A percentile compares a stretch with the other conserved stretches of the same genome.
Conservation (phyloP, 2,329 filamentous ascomycete species). For the Alternaria novae-zelandiae region DNA sequence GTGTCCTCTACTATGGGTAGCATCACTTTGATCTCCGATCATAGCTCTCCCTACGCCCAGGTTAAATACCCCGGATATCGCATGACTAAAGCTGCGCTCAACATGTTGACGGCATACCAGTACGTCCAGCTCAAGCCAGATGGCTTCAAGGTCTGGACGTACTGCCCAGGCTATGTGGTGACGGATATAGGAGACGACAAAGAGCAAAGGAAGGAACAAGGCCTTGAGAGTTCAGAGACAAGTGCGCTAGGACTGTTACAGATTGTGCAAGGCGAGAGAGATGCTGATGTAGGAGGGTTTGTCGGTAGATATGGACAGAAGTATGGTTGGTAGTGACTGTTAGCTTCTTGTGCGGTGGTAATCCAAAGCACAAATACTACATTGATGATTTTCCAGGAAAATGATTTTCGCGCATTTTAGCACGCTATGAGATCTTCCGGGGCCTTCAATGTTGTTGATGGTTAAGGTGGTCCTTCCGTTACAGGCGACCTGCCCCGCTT, state of each 20-base stretch:
- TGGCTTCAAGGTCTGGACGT: slow-evolving; percentile 38
- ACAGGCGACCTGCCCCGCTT: neutral
- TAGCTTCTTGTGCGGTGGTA: neutral
- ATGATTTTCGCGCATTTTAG: neutral
- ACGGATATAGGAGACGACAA: slow-evolving; percentile 33
- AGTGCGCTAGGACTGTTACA: slow-evolving; percentile 41
- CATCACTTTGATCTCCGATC: slow-evolving; percentile 29
- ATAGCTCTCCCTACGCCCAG: neutral
- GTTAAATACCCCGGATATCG: slow-evolving; percentile 31
- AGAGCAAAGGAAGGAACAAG: slow-evolving; percentile 21
- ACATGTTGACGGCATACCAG: slow-evolving; percentile 44
- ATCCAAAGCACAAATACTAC: neutral
- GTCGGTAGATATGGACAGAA: slow-evolving; percentile 27
- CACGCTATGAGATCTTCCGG: no score
- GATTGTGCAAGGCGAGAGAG: slow-evolving; percentile 40
- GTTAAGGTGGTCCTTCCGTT: neutral
- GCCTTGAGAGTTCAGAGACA: slow-evolving; percentile 37
- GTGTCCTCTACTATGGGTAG: slow-evolving; percentile 45
- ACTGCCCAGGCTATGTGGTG: slow-evolving; percentile 40
- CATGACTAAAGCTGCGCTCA: slow-evolving; percentile 47
- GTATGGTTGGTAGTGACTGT: slow-evolving; percentile 22
- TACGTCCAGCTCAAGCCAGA: slow-evolving; percentile 48
- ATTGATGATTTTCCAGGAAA: neutral
- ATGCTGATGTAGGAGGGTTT: slow-evolving; percentile 36
- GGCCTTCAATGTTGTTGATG: neutral